Evolutionary conservation across 805 yeast genomes (phyloP).

Genomic region (Candida adriatica): DNA sequence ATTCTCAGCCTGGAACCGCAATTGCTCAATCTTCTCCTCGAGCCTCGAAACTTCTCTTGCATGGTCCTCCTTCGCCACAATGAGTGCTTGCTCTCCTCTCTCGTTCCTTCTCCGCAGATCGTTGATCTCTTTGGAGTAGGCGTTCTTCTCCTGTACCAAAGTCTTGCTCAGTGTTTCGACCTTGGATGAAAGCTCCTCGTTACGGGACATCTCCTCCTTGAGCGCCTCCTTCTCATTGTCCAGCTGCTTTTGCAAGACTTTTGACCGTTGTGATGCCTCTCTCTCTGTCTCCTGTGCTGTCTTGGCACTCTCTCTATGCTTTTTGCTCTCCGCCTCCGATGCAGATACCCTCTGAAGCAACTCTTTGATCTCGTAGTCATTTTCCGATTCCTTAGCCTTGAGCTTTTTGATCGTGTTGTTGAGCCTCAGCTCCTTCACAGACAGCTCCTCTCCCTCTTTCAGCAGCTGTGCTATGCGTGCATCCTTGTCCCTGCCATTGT

Average conservation of each 20-base stretch:
- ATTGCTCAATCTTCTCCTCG: conserved; percentile 63
- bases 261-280: conserved; percentile 17
- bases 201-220: conserved; percentile 16
- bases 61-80: conserved; percentile 16
- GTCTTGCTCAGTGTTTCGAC: conserved; percentile 20
- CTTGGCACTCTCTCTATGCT: conserved; percentile 22
- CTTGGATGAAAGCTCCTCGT: conserved; percentile 20
- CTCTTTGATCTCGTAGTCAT: conserved; percentile 27
- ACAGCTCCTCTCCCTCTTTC: conserved; percentile 69
- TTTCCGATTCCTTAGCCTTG: conserved; percentile 37
- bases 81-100: conserved; percentile 29
- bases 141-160: conserved; percentile 19
- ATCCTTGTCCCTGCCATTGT: conserved; percentile 39
- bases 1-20: conserved; percentile 57
- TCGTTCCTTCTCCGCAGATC: conserved; percentile 26
- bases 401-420: conserved; percentile 61
- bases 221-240: conserved; percentile 16
- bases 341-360: conserved; percentile 10
- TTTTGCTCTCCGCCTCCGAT: conserved; percentile 20
- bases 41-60: conserved; percentile 45
- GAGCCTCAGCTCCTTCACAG: conserved; percentile 62
- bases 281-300: conserved; percentile 22
- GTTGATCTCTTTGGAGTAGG: conserved; percentile 22
- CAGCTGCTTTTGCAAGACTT: conserved; percentile 16
- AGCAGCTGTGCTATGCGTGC: conserved; percentile 56